Evolutionary conservation across 257 asterid species (phyloP).

Genomic region (Plantago ovata): DNA sequence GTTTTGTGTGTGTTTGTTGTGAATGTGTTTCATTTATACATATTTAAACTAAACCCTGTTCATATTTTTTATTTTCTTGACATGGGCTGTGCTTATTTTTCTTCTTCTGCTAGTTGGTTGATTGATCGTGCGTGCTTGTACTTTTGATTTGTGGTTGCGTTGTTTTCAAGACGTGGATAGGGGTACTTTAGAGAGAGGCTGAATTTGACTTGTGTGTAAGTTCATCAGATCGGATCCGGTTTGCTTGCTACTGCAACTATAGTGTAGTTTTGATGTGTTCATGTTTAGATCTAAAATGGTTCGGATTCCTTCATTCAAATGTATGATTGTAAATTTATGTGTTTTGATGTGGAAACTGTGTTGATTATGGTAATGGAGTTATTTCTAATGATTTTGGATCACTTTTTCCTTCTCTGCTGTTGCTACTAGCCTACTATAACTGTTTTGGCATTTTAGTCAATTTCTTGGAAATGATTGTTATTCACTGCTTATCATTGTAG

Average conservation of each 20-base stretch:
- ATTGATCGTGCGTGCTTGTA: too few species aligned
- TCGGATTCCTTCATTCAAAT: slow-evolving; percentile 13
- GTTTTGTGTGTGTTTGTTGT: not conserved
- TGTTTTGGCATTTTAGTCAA: not conserved
- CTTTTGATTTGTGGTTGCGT: too few species aligned
- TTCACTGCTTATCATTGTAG: not conserved
- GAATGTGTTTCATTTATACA: too few species aligned
- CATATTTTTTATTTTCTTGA: too few species aligned
- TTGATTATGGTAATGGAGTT: slow-evolving; percentile 9
- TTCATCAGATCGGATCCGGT: slow-evolving; percentile 47
- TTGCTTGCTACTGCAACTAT: slow-evolving; percentile 19
- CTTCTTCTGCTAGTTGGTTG: too few species aligned
- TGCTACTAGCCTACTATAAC: not conserved
- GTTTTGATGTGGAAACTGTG: slow-evolving; percentile 14
- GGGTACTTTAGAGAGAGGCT: slow-evolving; percentile 22
- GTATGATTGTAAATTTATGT: slow-evolving; percentile 1
- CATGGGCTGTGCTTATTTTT: too few species aligned
- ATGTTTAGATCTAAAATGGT: slow-evolving; percentile 44
- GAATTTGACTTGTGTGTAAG: slow-evolving; percentile 42
- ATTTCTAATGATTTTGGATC: not conserved
- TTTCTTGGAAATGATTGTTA: not conserved
- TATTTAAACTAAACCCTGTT: too few species aligned
- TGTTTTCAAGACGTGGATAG: slow-evolving; percentile 14
- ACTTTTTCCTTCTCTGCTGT: not conserved
- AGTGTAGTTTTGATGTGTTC: slow-evolving; percentile 4